A percentile compares a stretch with the other conserved stretches of the same genome.
Conservation (phyloP, 495 filamentous ascomycete species). For the Penicillium maclennaniae region DNA sequence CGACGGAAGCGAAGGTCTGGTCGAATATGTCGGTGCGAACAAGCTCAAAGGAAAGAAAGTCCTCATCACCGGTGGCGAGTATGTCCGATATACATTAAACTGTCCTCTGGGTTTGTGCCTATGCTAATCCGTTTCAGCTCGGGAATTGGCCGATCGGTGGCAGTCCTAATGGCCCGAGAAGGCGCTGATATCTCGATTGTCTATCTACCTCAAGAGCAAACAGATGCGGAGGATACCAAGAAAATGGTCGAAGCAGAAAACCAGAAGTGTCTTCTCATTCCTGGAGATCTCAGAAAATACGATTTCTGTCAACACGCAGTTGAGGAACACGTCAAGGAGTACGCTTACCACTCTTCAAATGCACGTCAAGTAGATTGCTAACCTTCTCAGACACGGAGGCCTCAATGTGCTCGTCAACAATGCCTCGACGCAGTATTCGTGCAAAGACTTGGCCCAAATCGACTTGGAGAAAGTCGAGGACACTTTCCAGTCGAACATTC, state of each 20-base stretch:
- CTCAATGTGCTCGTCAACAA: slow-evolving; percentile 62
- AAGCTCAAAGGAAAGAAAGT: slow-evolving; percentile 47
- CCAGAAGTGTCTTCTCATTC: slow-evolving; percentile 41
- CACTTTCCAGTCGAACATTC: slow-evolving; percentile 55
- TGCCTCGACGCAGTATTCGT: slow-evolving; percentile 54
- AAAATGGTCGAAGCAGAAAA: slow-evolving; percentile 45
- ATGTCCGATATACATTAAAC: slow-evolving; percentile 4
- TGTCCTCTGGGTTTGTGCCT: not conserved
- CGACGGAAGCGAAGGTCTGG: slow-evolving; percentile 22
- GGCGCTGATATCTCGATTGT: slow-evolving; percentile 51
- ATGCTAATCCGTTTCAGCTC: slow-evolving; percentile 24
- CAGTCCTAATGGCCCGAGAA: slow-evolving; percentile 52
- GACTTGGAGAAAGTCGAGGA: slow-evolving; percentile 49
- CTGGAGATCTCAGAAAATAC: slow-evolving; percentile 46
- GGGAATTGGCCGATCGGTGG: slow-evolving; percentile 53
- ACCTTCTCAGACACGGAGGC: slow-evolving; percentile 32
- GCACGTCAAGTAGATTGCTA: not conserved
- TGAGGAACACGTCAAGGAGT: slow-evolving; percentile 48
- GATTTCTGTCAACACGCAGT: slow-evolving; percentile 46
- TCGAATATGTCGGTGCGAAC: slow-evolving; percentile 39
- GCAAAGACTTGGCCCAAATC: slow-evolving; percentile 49
- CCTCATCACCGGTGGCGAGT: slow-evolving; percentile 54
- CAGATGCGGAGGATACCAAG: slow-evolving; percentile 50
- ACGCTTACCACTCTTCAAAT: not conserved
- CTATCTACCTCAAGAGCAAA: slow-evolving; percentile 49